A percentile compares a stretch with the other conserved stretches of the same genome.
phyloP scores from a whole-genome alignment of 1,284 basidiomycete genomes.

The Rhodofomes roseus region DNA sequence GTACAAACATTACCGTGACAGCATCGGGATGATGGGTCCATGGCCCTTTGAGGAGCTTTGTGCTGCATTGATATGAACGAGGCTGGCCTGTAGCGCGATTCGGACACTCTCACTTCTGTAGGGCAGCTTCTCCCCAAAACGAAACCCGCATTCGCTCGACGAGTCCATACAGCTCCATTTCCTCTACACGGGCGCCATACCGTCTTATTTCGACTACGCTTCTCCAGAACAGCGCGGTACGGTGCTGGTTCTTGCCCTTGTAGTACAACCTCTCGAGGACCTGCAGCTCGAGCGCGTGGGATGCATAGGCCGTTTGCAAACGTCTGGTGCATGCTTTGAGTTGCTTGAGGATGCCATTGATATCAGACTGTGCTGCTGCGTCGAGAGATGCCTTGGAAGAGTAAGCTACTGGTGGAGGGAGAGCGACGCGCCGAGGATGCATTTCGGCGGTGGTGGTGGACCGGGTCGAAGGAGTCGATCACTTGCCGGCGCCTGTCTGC shows the following conservation, averaged over 20 bases:
- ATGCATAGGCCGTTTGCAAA: slow-evolving; percentile 40
- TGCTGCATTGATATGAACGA: slow-evolving; percentile 27
- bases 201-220: slow-evolving; percentile 58
- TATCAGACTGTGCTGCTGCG: slow-evolving; percentile 30
- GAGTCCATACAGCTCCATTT: slow-evolving; percentile 36
- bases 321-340: slow-evolving; percentile 52
- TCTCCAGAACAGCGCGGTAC: slow-evolving; percentile 67
- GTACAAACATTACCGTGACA: slow-evolving; percentile 29
- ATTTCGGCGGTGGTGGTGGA: slow-evolving; percentile 9
- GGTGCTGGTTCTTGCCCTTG: slow-evolving; percentile 79
- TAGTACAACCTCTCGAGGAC: slow-evolving; percentile 70
- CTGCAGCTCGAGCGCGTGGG: slow-evolving; percentile 51
- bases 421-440: slow-evolving; percentile 19
- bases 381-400: slow-evolving; percentile 36
- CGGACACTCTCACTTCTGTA: slow-evolving; percentile 38
- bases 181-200: slow-evolving; percentile 47
- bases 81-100: background rate
- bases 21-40: slow-evolving; percentile 57
- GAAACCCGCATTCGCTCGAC: slow-evolving; percentile 48
- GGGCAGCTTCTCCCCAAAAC: slow-evolving; percentile 49
- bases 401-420: slow-evolving; percentile 22
- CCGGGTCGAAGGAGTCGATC: slow-evolving; percentile 2
- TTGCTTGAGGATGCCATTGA: slow-evolving; percentile 58
- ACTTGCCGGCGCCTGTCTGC: background rate
- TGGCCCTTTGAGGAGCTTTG: slow-evolving; percentile 48